Evolutionary conservation across 129 eudicot genomes (phyloP), one percentile per base, ranked within the genome.

Genomic region (Smallanthus sonchifolius): DNA sequence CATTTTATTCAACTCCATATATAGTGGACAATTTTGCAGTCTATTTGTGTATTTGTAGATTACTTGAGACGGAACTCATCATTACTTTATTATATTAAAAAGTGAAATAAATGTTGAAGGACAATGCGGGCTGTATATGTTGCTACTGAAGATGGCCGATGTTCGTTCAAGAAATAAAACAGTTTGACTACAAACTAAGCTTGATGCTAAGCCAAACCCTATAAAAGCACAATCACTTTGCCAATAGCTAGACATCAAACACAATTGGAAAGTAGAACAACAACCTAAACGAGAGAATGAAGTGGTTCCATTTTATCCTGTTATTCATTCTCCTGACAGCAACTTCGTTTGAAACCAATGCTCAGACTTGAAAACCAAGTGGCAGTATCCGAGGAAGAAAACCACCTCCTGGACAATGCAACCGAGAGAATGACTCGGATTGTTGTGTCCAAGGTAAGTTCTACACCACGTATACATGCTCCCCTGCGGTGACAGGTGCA

Each of bases 381-480:
- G 87, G 87, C 10, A 66, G 77, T 6, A 80, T 84, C 28, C 70
- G 20, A 0, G 88, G 85, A 5, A 84, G 16, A 44, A 77, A 73
- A 35, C 80, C 86, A 20, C 86, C 86, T 10, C 74, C 86, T 10
- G 83, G 83, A 69, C 74, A 83, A 42, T 78, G 86, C 83, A 78
- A 82, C 63, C 38, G 0, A 10, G 74, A 68, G 69, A 78, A 84
- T 16, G 77, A 80, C 67, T 84, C 80, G 1, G 85, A 84, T 40
- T 84, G 86, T 45, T 86, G 90, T 30, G 70, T 79, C 32, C 70
- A 75, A 36, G 87, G 85, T 6, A 72, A 73, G 59, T 68, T 57
- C 19, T 86, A 83, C 70, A 60, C 80, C 16, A 79, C 86, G 7
- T 86, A 80, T 65, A 80, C 72, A 43, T 86, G 90, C 75, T 86